phyloP scores from a whole-genome alignment of 768 basidiomycete genomes.

The Russula olivacea region DNA sequence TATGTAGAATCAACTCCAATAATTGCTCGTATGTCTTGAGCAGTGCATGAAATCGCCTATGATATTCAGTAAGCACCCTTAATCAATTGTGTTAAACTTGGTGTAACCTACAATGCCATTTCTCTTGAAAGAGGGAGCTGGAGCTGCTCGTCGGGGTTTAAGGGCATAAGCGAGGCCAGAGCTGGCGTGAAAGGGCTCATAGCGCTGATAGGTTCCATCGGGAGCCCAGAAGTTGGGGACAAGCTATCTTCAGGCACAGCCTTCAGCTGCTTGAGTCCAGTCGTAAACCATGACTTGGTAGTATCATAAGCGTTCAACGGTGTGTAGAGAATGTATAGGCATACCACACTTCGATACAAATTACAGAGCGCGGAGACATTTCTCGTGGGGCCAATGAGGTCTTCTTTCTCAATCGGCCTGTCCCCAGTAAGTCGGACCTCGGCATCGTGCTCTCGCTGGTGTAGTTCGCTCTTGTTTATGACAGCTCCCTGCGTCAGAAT shows the following conservation, averaged over 20 bases:
- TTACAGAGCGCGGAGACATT: conserved; percentile 71
- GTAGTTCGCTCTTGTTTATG: conserved; percentile 49
- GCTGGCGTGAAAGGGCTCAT: conserved; percentile 40
- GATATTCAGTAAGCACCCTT: conserved; percentile 38
- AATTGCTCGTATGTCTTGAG: conserved; percentile 88
- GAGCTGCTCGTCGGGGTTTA: conserved; percentile 44
- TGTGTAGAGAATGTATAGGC: conserved; percentile 29
- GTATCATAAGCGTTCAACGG: conserved; percentile 9
- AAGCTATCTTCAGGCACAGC: conserved; percentile 48
- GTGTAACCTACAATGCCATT: conserved; percentile 82
- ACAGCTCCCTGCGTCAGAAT: conserved; percentile 33
- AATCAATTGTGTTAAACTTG: conserved; percentile 56
- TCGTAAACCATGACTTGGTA: conserved; percentile 76
- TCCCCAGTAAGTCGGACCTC: conserved; percentile 64
- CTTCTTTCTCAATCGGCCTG: conserved; percentile 46
- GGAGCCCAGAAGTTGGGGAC: conserved; percentile 47
- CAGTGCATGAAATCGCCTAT: conserved; percentile 85
- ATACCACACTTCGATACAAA: conserved; percentile 81
- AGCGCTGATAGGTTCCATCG: conserved; percentile 47
- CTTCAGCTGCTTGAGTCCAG: conserved; percentile 63
- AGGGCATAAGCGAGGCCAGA: conserved; percentile 38
- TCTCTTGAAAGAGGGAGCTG: conserved; percentile 76
- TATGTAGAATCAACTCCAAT: conserved; percentile 79
- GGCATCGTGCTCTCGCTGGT: conserved; percentile 71
- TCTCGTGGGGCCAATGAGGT: conserved; percentile 65